Evolutionary conservation across 164 flowering plant species (phyloP).

Genomic region (Tetracentron sinense): DNA sequence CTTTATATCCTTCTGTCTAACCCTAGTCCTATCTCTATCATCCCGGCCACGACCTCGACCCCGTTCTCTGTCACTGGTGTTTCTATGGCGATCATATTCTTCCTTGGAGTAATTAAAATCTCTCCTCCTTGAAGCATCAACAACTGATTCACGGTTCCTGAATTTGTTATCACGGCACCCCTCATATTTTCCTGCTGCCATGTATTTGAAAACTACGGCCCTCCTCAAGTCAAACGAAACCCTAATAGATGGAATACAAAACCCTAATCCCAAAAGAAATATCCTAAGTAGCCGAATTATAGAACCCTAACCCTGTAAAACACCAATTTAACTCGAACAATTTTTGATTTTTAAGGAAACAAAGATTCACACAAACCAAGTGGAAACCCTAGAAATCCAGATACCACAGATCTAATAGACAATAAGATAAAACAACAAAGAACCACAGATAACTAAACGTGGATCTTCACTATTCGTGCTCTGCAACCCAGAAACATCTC

Average conservation of each 20-base stretch:
- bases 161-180: constrained; percentile 50
- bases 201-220: constrained; percentile 16
- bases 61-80: constrained; percentile 23
- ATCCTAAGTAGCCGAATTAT: neutral
- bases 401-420: neutral
- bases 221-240: neutral
- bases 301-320: constrained; percentile 7
- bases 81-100: constrained; percentile 34
- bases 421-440: neutral
- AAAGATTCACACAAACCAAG: neutral
- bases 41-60: constrained; percentile 24
- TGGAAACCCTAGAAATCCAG: neutral
- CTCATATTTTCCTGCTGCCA: constrained; percentile 84
- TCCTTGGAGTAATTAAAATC: constrained; percentile 39
- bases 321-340: neutral
- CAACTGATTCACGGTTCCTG: constrained; percentile 47
- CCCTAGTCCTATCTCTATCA: constrained; percentile 25
- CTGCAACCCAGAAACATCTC: neutral
- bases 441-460: neutral
- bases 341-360: neutral
- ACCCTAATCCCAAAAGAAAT: constrained; percentile 6
- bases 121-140: constrained; percentile 28
- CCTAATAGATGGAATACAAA: neutral
- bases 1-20: constrained; percentile 42
- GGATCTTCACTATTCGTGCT: neutral